These are phyloP conservation scores for Trematosphaeria pertusa DNA, from an alignment of 2,329 filamentous ascomycete genomes.

Conservation along the genomic window DNA sequence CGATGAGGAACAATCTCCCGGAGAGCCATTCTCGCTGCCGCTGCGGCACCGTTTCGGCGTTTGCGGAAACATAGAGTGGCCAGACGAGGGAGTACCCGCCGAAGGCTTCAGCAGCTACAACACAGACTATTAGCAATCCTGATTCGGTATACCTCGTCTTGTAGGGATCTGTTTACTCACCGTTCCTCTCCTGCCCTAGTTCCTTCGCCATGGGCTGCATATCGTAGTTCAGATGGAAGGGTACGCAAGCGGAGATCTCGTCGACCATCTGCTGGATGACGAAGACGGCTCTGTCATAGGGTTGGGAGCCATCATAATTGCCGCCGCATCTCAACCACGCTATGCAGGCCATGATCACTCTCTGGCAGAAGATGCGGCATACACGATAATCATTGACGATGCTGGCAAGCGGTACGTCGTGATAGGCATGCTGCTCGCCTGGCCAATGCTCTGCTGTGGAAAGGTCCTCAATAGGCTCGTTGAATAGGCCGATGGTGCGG, in stretches of 20 bases:
- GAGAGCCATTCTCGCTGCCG: slow-evolving; percentile 47
- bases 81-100: slow-evolving; percentile 51
- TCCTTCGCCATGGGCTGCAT: slow-evolving; percentile 43
- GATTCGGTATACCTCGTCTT: not conserved
- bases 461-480: slow-evolving; percentile 36
- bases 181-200: slow-evolving; percentile 43
- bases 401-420: slow-evolving; percentile 47
- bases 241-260: slow-evolving; percentile 48
- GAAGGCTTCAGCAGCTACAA: slow-evolving; percentile 45
- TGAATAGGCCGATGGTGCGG: slow-evolving; percentile 38
- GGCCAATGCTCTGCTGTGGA: slow-evolving; percentile 41
- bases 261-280: slow-evolving; percentile 49
- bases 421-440: slow-evolving; percentile 49
- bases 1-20: slow-evolving; percentile 45
- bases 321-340: slow-evolving; percentile 29
- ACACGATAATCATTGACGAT: slow-evolving; percentile 52
- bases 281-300: slow-evolving; percentile 29
- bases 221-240: slow-evolving; percentile 49
- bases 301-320: slow-evolving; percentile 13
- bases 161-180: slow-evolving; percentile 23
- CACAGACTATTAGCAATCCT: slow-evolving; percentile 15
- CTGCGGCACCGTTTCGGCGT: slow-evolving; percentile 45
- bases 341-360: slow-evolving; percentile 47
- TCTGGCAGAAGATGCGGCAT: slow-evolving; percentile 49
- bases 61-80: slow-evolving; percentile 49